Base-by-base conservation (phyloP, 2,329 filamentous ascomycete genomes). In the Parafenestella ontariensis region DNA sequence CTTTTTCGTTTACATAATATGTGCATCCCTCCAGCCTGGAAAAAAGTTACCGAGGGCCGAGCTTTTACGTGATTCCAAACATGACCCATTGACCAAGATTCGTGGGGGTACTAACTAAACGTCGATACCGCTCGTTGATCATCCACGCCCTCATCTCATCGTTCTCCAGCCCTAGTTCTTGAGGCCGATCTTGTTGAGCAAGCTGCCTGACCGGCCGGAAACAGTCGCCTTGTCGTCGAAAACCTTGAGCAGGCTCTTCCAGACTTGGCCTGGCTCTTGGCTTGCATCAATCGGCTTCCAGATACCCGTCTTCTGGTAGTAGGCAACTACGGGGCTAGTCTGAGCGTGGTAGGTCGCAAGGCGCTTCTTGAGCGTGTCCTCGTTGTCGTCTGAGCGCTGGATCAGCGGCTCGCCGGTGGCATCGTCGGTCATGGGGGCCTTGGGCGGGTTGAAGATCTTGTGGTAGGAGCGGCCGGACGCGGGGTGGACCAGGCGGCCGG, bases 371-470 rank as follows among this genome's bases (percentile, higher is more conserved):
- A 99, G 86, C 40, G 95, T 92, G 8, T 93, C 94, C 68, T 91
- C 93, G 78, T 98, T 99, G 83, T 99, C 95, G 77, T 99, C 95
- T 65, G 90, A 94, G 72, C 95, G 89, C 84, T 98, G 95, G 72
- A 98, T 90, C 66, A 99, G 84, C 44, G 94, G 93, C 85, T 99
- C 95, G 78, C 95, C 95, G 18, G 95, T 98, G 66, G 97, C 79
- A 78, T 99, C 95, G 79, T 99, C 95, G 76, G 88, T 96, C 95
- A 98, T 98, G 64, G 85, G 72, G 70, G 87, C 81, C 87, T 97
- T 96, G 71, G 95, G 95, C 46, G 95, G 95, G 87, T 97, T 98
- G 88, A 99, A 99, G 78, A 95, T 90, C 81, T 89, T 95, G 87
- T 99, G 95, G 84, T 99, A 99, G 67, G 91, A 92, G 74, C 95